Evolutionary conservation across 192 early-diverging fungal species (phyloP), one percentile per base, ranked within the genome.

Genomic region (Rhizophagus prolifer): DNA sequence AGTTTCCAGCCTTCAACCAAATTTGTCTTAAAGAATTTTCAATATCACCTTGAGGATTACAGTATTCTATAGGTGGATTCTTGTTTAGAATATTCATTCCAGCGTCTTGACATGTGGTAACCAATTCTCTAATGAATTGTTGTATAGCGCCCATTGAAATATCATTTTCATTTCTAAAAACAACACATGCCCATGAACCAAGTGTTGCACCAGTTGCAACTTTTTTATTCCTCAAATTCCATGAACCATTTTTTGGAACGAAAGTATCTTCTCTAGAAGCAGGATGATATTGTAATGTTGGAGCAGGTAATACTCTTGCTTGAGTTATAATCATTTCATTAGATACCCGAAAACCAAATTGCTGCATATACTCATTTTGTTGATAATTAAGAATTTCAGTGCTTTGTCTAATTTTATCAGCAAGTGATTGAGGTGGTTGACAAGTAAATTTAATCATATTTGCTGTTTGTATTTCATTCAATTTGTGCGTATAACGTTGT

Each of bases 101-200:
- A 7, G 88, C 92, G 12, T 88, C 89, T 72, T 86, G 86, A 81
- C 92, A 94, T 1, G 88, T 91, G 36, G 88, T 81, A 47, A 90
- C 86, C 19, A 98, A 84, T 23, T 88, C 84, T 4, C 90, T 90
- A 76, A 98, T 95, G n/a, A n/a, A 96, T 44, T 81, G 0, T 50
- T 50, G 4, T 50, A 50, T 4, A 54, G 16, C 4, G 2, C 4
- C 4, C 2, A 54, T 54, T 19, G 16, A 0, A 19, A 4, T 21
- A 54, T 54, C 3, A 12, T 2, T 54, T 44, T 38, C 10, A 44
- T 0, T 44, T 44, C 10, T 10, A 44, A 54, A 54, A 21, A 21
- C 16, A 54, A 0, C 47, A 50, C 47, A 50, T 50, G 47, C 13
- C 16, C 4, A 54, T 4, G 47, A 54, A 54, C 47, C 13, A 54